Evolutionary conservation across 129 eudicot genomes (phyloP).

Genomic region (Glebionis coronaria): DNA sequence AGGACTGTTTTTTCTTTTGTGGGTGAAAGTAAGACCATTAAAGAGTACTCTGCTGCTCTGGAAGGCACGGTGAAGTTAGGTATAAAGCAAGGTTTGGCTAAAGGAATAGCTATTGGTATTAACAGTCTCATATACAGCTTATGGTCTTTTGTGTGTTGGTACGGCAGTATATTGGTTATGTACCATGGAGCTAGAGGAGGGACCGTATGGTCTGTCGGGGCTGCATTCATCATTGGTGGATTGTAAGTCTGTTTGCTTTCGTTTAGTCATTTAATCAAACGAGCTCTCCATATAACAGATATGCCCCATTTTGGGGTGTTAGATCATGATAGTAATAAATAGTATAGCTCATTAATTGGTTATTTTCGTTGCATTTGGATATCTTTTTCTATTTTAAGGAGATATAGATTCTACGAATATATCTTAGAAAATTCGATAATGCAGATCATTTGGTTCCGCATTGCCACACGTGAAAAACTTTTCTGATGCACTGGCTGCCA

Average conservation of each 20-base stretch:
- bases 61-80: too few relatives aligned
- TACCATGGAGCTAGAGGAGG: conserved; percentile 54
- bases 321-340: too few relatives aligned
- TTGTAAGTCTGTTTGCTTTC: conserved; percentile 30
- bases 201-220: conserved; percentile 43
- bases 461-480: conserved; percentile 61
- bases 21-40: conserved; percentile 45
- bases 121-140: conserved; percentile 28
- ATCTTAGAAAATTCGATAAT: not conserved
- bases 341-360: too few relatives aligned
- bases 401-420: too few relatives aligned
- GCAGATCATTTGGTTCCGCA: conserved; percentile 66
- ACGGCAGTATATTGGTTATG: conserved; percentile 51
- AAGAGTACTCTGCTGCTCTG: too few relatives aligned
- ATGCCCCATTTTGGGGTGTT: too few relatives aligned
- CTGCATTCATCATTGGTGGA: conserved; percentile 32
- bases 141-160: conserved; percentile 42
- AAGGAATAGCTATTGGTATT: too few relatives aligned
- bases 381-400: too few relatives aligned
- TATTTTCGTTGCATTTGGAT: too few relatives aligned
- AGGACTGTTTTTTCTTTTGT: conserved; percentile 56
- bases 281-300: not conserved
- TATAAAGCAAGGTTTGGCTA: too few relatives aligned
- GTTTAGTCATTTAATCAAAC: conserved; percentile 2
- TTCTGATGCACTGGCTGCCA: conserved; percentile 71